A percentile compares a stretch with the other conserved stretches of the same genome.
phyloP scores from a whole-genome alignment of 2,329 filamentous ascomycete species.

The Botrytis porri region DNA sequence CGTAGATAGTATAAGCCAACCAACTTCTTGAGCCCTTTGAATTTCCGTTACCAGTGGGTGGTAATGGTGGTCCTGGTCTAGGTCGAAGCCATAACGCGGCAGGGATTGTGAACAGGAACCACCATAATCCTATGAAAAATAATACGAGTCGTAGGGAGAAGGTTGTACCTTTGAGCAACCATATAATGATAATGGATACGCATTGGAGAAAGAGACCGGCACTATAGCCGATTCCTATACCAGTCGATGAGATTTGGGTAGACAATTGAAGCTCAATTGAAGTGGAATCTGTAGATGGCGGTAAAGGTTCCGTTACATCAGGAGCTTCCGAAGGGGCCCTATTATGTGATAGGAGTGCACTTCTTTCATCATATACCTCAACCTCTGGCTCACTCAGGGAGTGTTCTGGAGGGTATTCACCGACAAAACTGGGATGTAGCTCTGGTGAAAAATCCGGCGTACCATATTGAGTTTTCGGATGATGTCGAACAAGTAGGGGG shows the following conservation, averaged over 20 bases:
- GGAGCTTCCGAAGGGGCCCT: constrained; percentile 9
- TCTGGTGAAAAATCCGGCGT: constrained; percentile 32
- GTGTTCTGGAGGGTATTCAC: constrained; percentile 25
- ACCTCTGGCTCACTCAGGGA: constrained; percentile 18
- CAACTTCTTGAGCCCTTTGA: constrained; percentile 44
- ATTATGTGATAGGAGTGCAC: constrained; percentile 44
- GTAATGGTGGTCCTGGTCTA: constrained; percentile 80
- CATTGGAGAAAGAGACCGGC: constrained; percentile 84
- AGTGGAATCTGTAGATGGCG: constrained; percentile 51
- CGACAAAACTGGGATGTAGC: constrained; percentile 26
- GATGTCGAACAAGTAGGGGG: constrained; percentile 83
- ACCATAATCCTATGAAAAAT: constrained; percentile 86
- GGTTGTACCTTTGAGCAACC: constrained; percentile 70
- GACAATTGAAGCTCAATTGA: constrained; percentile 73
- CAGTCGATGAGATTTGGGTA: constrained; percentile 85
- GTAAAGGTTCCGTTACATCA: constrained; percentile 30
- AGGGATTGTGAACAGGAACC: constrained; percentile 87
- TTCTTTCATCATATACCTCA: constrained; percentile 43
- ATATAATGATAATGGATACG: constrained; percentile 72
- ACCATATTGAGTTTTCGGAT: constrained; percentile 47
- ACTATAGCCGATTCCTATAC: constrained; percentile 90
- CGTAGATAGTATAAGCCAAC: constrained; percentile 71
- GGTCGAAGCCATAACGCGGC: constrained; percentile 83
- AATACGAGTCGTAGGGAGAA: constrained; percentile 85
- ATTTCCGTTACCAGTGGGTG: constrained; percentile 33